Evolutionary conservation across 768 basidiomycete species (phyloP), one percentile per base, ranked within the genome.

Genomic region (Cyclocybe aegerita): DNA sequence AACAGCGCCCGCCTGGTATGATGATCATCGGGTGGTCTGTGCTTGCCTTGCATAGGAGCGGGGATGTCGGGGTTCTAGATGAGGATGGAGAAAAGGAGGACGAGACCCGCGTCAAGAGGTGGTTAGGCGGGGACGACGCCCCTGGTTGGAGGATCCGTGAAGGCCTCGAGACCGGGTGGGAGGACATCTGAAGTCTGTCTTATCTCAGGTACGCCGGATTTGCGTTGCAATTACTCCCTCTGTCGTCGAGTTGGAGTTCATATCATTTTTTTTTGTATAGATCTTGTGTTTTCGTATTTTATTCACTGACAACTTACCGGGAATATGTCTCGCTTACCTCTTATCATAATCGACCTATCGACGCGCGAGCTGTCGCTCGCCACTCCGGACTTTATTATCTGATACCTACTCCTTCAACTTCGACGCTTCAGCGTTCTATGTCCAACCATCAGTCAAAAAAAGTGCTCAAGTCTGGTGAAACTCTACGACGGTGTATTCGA

Each of bases 1-100:
- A 92, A 59, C 94, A 98, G 66, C 72, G 95, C 33, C 93, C 95
- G 12, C 97, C 97, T 0, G 97, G 94, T 7, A 94, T 99, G 90
- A 88, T 98, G 65, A 78, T 98, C 30, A 77, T 99, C 58, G 97
- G 97, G 2, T 99, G 95, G 95, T 79, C 86, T 2, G 88, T 89
- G 8, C 65, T 93, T 54, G 85, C 88, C 35, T 69, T 98, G 39
- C 85, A 88, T 66, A 85, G 54, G 17, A 60, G 68, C 47, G 92
- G 93, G 0, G 83, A 93, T 57, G 76, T 88, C 16, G 73, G 72
- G 8, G 79, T 95, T 2, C 70, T 97, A 42, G 87, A 90, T 52
- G 80, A 81, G 4, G 76, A 67, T 4, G 78, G 50, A 17, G 61
- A 57, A 37, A 54, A 54, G 16, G 59, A 68, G 32, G 83, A 83